Base-by-base conservation (phyloP, 192 early-diverging fungal species). In the Chytriomyces sp. region DNA sequence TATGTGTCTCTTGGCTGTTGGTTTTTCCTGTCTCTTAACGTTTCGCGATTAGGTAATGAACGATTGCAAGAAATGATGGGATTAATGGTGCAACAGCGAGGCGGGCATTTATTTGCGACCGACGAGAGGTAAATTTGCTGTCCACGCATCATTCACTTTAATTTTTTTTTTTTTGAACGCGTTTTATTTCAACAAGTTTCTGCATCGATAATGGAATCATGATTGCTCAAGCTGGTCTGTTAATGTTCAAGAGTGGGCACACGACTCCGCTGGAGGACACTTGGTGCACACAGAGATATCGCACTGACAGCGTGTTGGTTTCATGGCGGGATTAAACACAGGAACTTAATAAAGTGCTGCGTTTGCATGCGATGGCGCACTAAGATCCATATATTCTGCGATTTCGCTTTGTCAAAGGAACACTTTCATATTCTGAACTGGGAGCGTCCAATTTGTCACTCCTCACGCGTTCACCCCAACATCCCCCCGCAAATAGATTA, bases 201-300 rank as follows among this genome's bases (percentile, higher is more conserved):
- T 98, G 97, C 79, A 99, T 99, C 67, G 97, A 99, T 74, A 99
- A 99, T 72, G 97, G 97, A 7, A 92, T 98, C 60, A 99, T 99
- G 97, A 99, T 99, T 83, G 97, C 97, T 7, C 96, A 98, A 75
- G 97, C 97, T 1, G 97, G 97, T 0, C 84, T 95, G 16, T 82
- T 98, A 61, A 90, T 92, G 28, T 96, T 88, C 83, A 91, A 90
- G 62, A 92, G 91, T 35, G 96, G 96, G 3, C 88, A 88, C 60
- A 86, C 87, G n/a, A 98, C 95, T 0, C 82, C 90, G 2, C 78
- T 99, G 48, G 86, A 93, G 62, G 91, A 97, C 67, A 96, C 93
- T 28, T 93, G 90, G 82, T 92, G 94, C 80, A 99, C 97, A 16
- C 97, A 99, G 84, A 88, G 97, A 79, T 88, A 76, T 59, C 77